Evolutionary conservation across 163 green algal species (phyloP).

Genomic region (Coccomyxa subellipsoidea): DNA sequence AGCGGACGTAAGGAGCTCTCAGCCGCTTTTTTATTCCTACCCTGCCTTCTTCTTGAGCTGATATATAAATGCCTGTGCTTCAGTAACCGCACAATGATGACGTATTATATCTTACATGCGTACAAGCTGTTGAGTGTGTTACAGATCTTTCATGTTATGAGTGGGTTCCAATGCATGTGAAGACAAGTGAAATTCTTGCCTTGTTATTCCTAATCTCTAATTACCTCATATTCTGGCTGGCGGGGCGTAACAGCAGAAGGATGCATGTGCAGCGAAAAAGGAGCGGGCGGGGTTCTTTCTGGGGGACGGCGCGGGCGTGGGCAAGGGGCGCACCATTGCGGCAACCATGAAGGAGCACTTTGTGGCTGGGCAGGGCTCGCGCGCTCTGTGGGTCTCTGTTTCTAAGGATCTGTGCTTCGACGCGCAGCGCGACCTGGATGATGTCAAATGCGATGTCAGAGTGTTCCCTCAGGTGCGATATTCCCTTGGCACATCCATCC

Average conservation of each 20-base stretch:
- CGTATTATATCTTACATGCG: background rate
- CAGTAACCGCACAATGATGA: too few relatives aligned
- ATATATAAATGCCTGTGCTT: too few relatives aligned
- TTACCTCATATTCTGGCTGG: too few relatives aligned
- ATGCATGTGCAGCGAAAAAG: background rate
- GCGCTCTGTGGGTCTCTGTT: slow-evolving; percentile 72
- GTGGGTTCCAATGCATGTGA: too few relatives aligned
- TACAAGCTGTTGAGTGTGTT: background rate
- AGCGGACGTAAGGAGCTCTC: background rate
- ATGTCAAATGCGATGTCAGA: slow-evolving; percentile 40
- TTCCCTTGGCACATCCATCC: too few relatives aligned
- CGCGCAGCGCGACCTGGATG: slow-evolving; percentile 62
- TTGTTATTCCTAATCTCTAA: too few relatives aligned
- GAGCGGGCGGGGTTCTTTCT: slow-evolving; percentile 72
- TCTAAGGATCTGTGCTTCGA: slow-evolving; percentile 67
- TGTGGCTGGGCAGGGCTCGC: slow-evolving; percentile 22
- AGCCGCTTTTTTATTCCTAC: background rate
- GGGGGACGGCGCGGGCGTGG: slow-evolving; percentile 67
- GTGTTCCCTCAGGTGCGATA: slow-evolving; percentile 45
- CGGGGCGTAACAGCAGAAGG: too few relatives aligned
- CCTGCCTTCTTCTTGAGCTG: too few relatives aligned
- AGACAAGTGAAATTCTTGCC: too few relatives aligned
- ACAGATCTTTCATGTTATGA: background rate
- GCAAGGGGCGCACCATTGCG: slow-evolving; percentile 78
- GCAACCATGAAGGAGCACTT: slow-evolving; percentile 61